Percentiles rank a stretch among this genome's conserved stretches.
phyloP scores from a whole-genome alignment of 805 yeast genomes.

The Myxozyma mucilagina region DNA sequence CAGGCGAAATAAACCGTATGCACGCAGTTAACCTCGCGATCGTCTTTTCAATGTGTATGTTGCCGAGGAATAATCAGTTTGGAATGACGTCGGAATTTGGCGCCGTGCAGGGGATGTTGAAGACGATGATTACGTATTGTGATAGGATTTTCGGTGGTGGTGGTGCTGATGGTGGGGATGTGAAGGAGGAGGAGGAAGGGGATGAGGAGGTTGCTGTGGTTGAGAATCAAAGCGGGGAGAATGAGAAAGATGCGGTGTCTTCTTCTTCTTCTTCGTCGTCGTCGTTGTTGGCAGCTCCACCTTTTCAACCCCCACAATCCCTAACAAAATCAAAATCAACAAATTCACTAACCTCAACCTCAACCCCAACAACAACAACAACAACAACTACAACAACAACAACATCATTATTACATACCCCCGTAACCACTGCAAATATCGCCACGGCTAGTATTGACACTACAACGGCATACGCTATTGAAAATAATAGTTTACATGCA shows the following conservation, averaged over 20 bases:
- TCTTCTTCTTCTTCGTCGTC: too few relatives aligned
- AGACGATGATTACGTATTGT: slow-evolving; percentile 47
- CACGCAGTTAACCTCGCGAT: slow-evolving; percentile 86
- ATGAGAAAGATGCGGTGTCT: not conserved
- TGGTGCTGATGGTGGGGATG: not conserved
- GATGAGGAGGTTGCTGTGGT: not conserved
- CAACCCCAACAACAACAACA: not conserved
- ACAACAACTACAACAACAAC: not conserved
- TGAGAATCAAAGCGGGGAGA: not conserved
- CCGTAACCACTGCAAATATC: not conserved
- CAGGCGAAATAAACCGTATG: slow-evolving; percentile 76
- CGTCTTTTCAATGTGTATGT: slow-evolving; percentile 70
- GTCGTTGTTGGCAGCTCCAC: too few relatives aligned
- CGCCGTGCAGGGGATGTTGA: slow-evolving; percentile 54
- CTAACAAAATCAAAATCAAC: too few relatives aligned
- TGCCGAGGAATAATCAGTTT: slow-evolving; percentile 33
- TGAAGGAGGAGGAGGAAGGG: not conserved
- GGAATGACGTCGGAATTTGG: slow-evolving; percentile 54
- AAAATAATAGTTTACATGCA: not conserved
- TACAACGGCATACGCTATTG: not conserved
- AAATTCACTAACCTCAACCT: not conserved
- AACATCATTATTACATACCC: too few relatives aligned
- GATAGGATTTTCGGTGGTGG: slow-evolving; percentile 35
- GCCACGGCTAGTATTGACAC: not conserved
- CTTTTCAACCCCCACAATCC: too few relatives aligned